Evolutionary conservation across 305 asterid species (phyloP), one percentile per base, ranked within the genome.

Genomic region (Fraxinus greggii): DNA sequence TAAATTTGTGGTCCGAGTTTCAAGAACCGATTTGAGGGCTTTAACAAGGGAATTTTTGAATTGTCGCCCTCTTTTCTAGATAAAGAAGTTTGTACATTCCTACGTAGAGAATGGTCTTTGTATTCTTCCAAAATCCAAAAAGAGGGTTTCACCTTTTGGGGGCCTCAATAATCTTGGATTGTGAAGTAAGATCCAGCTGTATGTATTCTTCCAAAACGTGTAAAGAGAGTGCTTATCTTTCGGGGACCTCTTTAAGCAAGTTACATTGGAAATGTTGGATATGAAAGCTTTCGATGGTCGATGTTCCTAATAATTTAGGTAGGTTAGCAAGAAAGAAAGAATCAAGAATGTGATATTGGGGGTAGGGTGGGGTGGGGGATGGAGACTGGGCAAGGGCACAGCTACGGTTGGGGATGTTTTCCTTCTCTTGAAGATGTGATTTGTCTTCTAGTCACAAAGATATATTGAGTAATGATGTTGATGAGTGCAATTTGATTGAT

Each of bases 391-490:
- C 84, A 75, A 85, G 76, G 79, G 63, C 88, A 79, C 84, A 51
- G 26, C 82, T 69, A 82, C 82, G 88, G 82, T 85, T 85, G 29
- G 80, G 51, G 76, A 38, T 75, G 80, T 61, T 77, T 48, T 45
- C 13, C 78, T 69, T 82, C 77, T 82, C 78, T 70, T 35, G 51
- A 33, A 26, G 83, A 85, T 77, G 84, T 83, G 83, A 85, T 84
- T n/a, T 82, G 88, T 83, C 88, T 80, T 29, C 32, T 80, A 77
- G 78, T 83, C 83, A 83, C 76, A 54, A 61, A 86, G 86, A 85
- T 77, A 8, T 33, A 70, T 69, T 2, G 31, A 28, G 7, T 63
- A 81, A 80, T 80, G 74, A 77, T 72, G 63, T 75, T 79, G n/a
- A 79, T 77, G 42, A 76, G 10, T 10, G 28, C 24, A 56, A 59